These are phyloP conservation scores for Aspergillus tanneri DNA, from an alignment of 2,329 filamentous ascomycete genomes.

Conservation along the genomic window DNA sequence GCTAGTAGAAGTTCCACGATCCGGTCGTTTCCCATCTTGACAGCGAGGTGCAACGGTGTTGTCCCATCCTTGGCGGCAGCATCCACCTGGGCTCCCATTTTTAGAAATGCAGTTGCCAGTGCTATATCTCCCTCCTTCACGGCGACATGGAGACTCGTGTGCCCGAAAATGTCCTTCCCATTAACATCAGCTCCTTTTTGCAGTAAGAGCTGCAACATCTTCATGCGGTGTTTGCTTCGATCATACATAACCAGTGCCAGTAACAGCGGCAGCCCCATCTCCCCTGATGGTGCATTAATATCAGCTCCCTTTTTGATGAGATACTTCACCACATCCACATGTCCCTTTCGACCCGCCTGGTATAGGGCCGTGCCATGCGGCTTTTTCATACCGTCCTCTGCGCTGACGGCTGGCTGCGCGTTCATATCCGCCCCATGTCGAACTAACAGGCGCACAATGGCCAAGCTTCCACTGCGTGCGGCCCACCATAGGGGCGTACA, in stretches of 20 bases:
- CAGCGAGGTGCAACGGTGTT: constrained; percentile 25
- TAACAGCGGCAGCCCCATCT: constrained; percentile 19
- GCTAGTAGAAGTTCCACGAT: constrained; percentile 27
- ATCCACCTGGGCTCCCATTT: constrained; percentile 17
- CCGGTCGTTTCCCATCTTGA: constrained; percentile 22
- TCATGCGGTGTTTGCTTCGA: constrained; percentile 17
- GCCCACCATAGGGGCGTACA: constrained; percentile 25
- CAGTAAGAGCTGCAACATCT: constrained; percentile 22
- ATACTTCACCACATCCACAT: constrained; percentile 27
- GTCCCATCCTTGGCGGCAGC: constrained; percentile 17
- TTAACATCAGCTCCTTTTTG: constrained; percentile 27
- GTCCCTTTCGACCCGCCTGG: constrained; percentile 23
- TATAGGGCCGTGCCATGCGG: constrained; percentile 22
- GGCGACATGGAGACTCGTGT: constrained; percentile 22
- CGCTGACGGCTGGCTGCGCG: constrained; percentile 9
- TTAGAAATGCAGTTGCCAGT: constrained; percentile 16
- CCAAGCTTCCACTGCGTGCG: constrained; percentile 21
- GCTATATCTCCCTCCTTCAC: constrained; percentile 18
- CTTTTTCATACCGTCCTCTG: neutral
- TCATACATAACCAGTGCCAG: constrained; percentile 21
- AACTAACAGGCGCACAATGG: constrained; percentile 22
- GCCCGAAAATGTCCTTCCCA: constrained; percentile 18
- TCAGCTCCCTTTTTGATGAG: constrained; percentile 27
- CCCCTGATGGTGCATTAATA: constrained; percentile 20
- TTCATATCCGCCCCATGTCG: constrained; percentile 21